Conservation (phyloP, 129 eudicot genomes). For the Cynara cardunculus region DNA sequence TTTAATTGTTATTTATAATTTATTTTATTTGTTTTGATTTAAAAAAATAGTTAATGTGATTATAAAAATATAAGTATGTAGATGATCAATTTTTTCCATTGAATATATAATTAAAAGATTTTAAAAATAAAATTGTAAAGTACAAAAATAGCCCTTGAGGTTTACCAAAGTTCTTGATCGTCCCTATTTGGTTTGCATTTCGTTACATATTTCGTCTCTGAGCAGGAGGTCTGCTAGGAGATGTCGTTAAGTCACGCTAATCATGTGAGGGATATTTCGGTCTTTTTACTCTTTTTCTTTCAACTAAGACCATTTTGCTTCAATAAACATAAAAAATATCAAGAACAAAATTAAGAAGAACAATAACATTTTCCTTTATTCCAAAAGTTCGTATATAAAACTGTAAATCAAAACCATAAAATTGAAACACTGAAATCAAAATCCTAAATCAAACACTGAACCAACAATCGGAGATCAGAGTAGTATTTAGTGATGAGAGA, state of each 20-base stretch:
- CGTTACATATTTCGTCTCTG: neutral
- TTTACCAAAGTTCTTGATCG: neutral
- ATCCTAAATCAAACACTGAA: too few species aligned
- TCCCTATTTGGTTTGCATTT: neutral
- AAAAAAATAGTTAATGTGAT: too few species aligned
- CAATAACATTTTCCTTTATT: too few species aligned
- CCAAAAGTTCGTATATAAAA: neutral
- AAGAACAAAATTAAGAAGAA: neutral
- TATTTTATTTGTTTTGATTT: too few species aligned
- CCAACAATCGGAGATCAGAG: neutral
- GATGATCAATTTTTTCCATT: neutral
- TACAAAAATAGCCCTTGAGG: neutral
- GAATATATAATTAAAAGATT: neutral
- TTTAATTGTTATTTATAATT: neutral
- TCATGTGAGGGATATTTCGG: neutral
- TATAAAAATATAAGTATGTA: too few species aligned
- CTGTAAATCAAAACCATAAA: too few species aligned
- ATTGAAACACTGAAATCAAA: neutral
- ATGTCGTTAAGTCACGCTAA: neutral
- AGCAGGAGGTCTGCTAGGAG: neutral
- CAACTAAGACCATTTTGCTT: neutral
- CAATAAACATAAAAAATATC: neutral
- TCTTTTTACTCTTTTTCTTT: neutral
- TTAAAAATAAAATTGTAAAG: neutral
- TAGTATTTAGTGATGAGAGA: neutral